phyloP scores from a whole-genome alignment of 2,329 filamentous ascomycete species.

The Trichoderma cornu-damae region DNA sequence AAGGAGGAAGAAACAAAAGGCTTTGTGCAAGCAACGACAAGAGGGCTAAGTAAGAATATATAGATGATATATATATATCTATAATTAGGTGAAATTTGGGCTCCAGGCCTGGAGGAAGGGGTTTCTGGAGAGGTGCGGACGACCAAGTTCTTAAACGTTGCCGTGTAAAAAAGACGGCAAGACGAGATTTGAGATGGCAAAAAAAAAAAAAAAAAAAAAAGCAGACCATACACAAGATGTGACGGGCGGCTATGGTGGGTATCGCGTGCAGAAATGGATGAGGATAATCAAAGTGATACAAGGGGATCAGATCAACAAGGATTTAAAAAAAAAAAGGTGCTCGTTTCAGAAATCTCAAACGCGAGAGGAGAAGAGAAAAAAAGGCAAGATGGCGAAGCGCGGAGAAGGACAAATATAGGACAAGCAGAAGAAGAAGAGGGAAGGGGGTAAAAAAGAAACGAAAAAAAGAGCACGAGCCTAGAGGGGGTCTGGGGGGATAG shows the following conservation, averaged over 20 bases:
- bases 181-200: too few relatives aligned
- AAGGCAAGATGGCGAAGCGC: not conserved
- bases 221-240: not conserved
- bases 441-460: conserved; percentile 11
- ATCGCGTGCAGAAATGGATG: conserved; percentile 1
- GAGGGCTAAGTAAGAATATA: not conserved
- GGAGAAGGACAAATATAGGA: not conserved
- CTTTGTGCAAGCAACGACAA: not conserved
- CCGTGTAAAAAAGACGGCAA: too few relatives aligned
- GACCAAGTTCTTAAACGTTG: not conserved
- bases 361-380: not conserved
- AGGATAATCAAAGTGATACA: conserved; percentile 4
- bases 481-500: conserved; percentile 14
- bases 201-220: too few relatives aligned
- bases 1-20: not conserved
- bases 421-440: conserved; percentile 1
- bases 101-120: conserved; percentile 2
- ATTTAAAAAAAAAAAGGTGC: conserved; percentile 2
- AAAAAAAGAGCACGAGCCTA: not conserved
- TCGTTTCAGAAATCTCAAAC: conserved; percentile 15
- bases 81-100: conserved; percentile 1
- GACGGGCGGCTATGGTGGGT: conserved; percentile 1
- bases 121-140: conserved; percentile 1
- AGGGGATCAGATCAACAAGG: conserved; percentile 9
- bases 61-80: not conserved